Conservation (phyloP, 1,139 yeast genomes). For the Maudiozyma humilis region DNA sequence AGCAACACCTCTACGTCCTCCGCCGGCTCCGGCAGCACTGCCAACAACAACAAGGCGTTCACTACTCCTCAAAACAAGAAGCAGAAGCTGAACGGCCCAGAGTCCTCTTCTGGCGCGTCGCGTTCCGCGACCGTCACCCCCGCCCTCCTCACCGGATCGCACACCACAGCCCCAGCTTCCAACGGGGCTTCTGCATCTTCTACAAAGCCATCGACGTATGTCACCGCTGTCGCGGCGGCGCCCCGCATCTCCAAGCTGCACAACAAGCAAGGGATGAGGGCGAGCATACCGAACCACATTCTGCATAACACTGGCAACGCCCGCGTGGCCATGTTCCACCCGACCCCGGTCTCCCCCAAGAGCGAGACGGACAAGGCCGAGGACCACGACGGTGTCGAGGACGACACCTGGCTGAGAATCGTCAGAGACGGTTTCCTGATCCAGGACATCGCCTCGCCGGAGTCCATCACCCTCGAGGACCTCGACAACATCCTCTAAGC, state of each 20-base stretch:
- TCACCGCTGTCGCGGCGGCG: slow-evolving; percentile 79
- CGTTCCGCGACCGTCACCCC: slow-evolving; percentile 1
- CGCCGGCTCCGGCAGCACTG: too few species aligned
- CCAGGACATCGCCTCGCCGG: slow-evolving; percentile 71
- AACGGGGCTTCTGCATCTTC: background rate
- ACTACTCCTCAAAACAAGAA: slow-evolving; percentile 4
- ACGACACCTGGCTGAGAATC: slow-evolving; percentile 49
- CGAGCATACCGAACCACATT: background rate
- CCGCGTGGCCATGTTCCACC: slow-evolving; percentile 37
- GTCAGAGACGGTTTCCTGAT: slow-evolving; percentile 66
- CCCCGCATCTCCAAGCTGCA: slow-evolving; percentile 65
- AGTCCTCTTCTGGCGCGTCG: background rate
- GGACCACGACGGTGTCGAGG: background rate
- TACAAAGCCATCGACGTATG: slow-evolving; percentile 11
- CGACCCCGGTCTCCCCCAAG: slow-evolving; percentile 50
- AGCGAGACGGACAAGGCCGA: slow-evolving; percentile 1
- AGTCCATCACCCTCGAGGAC: slow-evolving; percentile 64
- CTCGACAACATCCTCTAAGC: slow-evolving; percentile 49
- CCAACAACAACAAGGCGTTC: background rate
- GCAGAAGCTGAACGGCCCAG: slow-evolving; percentile 1
- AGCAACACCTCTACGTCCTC: slow-evolving; percentile 4
- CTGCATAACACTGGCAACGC: slow-evolving; percentile 1
- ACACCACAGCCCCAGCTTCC: background rate
- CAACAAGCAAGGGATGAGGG: slow-evolving; percentile 24
- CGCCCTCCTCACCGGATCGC: background rate